Conservation (phyloP, 768 basidiomycete genomes). For the Termitomyces sp. region DNA sequence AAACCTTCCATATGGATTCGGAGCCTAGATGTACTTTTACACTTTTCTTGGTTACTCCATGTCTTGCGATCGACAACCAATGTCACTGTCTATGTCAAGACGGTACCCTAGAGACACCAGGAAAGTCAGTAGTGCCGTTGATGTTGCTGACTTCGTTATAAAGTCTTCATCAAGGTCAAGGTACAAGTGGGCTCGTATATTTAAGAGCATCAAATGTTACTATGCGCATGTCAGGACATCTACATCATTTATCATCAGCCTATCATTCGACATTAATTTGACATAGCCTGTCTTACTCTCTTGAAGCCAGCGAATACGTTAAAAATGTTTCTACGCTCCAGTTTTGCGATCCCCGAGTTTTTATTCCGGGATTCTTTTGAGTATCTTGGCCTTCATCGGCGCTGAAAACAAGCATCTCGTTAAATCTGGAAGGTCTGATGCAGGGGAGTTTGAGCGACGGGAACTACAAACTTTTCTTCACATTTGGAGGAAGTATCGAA, state of each 20-base stretch:
- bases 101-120: too few relatives aligned
- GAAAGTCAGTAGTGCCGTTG: too few relatives aligned
- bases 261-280: not conserved
- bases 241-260: not conserved
- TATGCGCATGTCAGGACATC: not conserved
- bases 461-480: not conserved
- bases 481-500: not conserved
- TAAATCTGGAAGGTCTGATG: not conserved
- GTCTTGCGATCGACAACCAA: too few relatives aligned
- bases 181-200: not conserved
- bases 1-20: not conserved
- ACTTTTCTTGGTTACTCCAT: too few relatives aligned
- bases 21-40: too few relatives aligned
- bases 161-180: not conserved
- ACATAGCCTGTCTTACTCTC: not conserved
- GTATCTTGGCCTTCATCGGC: not conserved
- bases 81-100: too few relatives aligned
- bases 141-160: too few relatives aligned
- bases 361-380: not conserved
- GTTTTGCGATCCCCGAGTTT: too few relatives aligned
- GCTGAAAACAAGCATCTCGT: not conserved
- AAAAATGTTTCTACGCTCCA: too few relatives aligned
- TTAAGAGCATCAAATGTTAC: not conserved
- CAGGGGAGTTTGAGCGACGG: not conserved
- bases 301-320: not conserved